A percentile compares a stretch with the other conserved stretches of the same genome.
Evolutionary conservation across 108 stramenopile genomes (phyloP).

Genomic region (Skeletonema tropicum): DNA sequence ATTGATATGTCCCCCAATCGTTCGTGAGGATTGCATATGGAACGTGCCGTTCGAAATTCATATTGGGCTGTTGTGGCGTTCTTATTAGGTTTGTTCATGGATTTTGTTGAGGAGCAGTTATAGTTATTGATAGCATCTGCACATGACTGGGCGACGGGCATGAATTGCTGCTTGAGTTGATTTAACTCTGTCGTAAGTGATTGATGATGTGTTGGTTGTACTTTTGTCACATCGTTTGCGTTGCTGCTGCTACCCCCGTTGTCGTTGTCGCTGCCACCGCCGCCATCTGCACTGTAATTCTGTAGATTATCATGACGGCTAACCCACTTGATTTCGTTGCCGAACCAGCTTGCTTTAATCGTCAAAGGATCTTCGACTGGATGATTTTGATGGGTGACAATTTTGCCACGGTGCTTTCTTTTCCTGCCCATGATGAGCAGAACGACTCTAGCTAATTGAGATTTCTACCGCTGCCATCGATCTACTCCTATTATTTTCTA

Average conservation of each 20-base stretch:
- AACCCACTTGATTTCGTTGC: background rate
- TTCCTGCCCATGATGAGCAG: background rate
- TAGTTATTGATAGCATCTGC: conserved; percentile 26
- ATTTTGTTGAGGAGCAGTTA: background rate
- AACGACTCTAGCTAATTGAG: background rate
- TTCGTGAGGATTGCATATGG: conserved; percentile 77
- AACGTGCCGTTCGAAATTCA: conserved; percentile 70
- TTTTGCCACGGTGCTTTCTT: background rate
- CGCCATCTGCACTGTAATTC: background rate
- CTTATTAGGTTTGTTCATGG: background rate
- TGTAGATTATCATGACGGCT: background rate
- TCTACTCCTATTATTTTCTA: too few relatives aligned
- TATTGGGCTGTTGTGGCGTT: conserved; percentile 8
- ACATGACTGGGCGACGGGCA: conserved; percentile 61
- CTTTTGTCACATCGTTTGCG: too few relatives aligned
- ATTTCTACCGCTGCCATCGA: too few relatives aligned
- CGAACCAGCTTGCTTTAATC: conserved; percentile 4
- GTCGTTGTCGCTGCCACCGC: background rate
- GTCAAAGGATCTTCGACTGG: conserved; percentile 6
- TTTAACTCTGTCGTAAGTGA: conserved; percentile 11
- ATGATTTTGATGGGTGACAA: background rate
- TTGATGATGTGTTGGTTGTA: background rate
- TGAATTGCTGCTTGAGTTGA: conserved; percentile 60
- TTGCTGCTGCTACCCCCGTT: too few relatives aligned
- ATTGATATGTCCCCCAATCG: conserved; percentile 48